Percentiles rank a stretch among this genome's conserved stretches.
Evolutionary conservation across 139 green algal genomes (phyloP).

Genomic region (Coccomyxa sp.): DNA sequence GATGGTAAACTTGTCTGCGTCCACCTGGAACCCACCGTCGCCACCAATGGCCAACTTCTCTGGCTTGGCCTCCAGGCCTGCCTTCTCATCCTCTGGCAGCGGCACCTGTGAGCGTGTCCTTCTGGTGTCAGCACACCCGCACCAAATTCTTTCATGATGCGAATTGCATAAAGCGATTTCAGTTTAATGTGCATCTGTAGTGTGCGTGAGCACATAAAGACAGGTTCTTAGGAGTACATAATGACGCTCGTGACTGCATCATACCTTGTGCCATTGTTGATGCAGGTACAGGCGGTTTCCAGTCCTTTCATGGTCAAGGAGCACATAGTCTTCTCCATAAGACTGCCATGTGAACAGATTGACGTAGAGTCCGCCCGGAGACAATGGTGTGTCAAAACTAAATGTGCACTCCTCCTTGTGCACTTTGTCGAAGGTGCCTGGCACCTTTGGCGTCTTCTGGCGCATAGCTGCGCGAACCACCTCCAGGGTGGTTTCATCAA

Average conservation of each 20-base stretch:
- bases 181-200: no score
- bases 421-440: conserved; percentile 29
- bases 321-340: conserved; percentile 68
- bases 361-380: conserved; percentile 79
- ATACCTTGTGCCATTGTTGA: conserved; percentile 56
- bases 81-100: conserved; percentile 40
- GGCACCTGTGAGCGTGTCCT: conserved; percentile 39
- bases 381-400: conserved; percentile 77
- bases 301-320: conserved; percentile 66
- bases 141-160: no score
- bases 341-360: conserved; percentile 80
- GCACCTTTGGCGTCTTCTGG: not conserved
- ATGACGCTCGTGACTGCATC: not conserved
- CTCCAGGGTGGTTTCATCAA: conserved; percentile 12
- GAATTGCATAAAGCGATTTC: no score
- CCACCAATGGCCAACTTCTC: conserved; percentile 62
- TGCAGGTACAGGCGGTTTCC: conserved; percentile 79
- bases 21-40: conserved; percentile 53
- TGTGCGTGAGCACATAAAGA: not conserved
- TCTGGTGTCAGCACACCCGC: not conserved
- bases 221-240: not conserved
- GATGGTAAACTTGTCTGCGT: conserved; percentile 26
- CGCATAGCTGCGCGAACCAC: conserved; percentile 19
- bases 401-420: conserved; percentile 93
- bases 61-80: conserved; percentile 19